phyloP scores from a whole-genome alignment of 139 green algal species.

The Coelastrella sp. region DNA sequence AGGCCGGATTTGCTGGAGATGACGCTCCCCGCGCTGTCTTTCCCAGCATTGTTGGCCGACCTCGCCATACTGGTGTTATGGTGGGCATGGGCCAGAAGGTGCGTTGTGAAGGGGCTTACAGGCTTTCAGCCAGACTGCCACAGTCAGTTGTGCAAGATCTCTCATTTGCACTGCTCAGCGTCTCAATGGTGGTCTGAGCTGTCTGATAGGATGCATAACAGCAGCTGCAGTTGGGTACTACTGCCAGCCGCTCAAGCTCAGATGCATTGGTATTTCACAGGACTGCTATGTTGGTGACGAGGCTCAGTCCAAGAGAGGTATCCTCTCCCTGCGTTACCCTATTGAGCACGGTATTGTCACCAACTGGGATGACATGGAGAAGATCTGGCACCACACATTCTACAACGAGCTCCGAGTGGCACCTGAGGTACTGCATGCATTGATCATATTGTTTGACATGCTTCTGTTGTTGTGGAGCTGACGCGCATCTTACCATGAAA shows the following conservation, averaged over 20 bases:
- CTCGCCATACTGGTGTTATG: constrained; percentile 96
- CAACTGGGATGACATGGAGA: constrained; percentile 99
- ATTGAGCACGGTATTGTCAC: constrained; percentile 98
- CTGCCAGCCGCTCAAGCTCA: background rate
- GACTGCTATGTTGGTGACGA: constrained; percentile 99
- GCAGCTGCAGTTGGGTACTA: background rate
- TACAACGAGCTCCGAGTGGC: constrained; percentile 99
- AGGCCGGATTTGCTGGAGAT: constrained; percentile 96
- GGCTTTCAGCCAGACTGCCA: constrained; percentile 3
- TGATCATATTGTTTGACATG: background rate
- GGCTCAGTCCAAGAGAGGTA: constrained; percentile 97
- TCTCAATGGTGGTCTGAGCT: background rate
- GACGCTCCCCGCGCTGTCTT: constrained; percentile 97
- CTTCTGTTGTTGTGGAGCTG: too few relatives aligned
- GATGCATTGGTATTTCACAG: constrained; percentile 55
- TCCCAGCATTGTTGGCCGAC: constrained; percentile 95
- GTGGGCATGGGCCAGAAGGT: constrained; percentile 87
- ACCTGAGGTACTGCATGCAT: constrained; percentile 74
- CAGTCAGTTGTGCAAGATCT: background rate
- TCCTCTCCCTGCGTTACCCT: constrained; percentile 97
- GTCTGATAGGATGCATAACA: background rate
- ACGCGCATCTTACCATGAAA: too few relatives aligned
- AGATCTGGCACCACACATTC: constrained; percentile 99
- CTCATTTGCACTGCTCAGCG: background rate
- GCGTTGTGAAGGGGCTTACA: background rate